Evolutionary conservation across 108 stramenopile species (phyloP).

Genomic region (Nitzschia putrida): DNA sequence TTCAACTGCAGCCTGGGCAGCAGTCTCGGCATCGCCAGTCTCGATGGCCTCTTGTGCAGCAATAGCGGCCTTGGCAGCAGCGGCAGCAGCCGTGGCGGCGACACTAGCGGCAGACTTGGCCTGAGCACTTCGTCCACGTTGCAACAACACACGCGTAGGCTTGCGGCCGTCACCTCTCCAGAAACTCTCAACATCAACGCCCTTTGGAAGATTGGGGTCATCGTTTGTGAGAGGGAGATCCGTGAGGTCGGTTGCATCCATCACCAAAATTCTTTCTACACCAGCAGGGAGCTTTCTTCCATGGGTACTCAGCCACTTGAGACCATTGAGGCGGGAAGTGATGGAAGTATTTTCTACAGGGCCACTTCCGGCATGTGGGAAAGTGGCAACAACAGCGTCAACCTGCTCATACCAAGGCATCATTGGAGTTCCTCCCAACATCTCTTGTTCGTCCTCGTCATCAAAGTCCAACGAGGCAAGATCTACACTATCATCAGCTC

Average conservation of each 20-base stretch:
- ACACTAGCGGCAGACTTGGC: slow-evolving; percentile 77
- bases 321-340: slow-evolving; percentile 64
- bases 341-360: slow-evolving; percentile 59
- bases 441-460: slow-evolving; percentile 55
- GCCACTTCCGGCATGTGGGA: slow-evolving; percentile 68
- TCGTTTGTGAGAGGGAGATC: slow-evolving; percentile 74
- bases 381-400: slow-evolving; percentile 78
- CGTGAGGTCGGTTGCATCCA: slow-evolving; percentile 85
- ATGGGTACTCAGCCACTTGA: slow-evolving; percentile 80
- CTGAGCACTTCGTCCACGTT: slow-evolving; percentile 69
- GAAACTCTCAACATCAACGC: slow-evolving; percentile 75
- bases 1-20: slow-evolving; percentile 74
- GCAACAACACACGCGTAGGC: slow-evolving; percentile 74
- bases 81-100: slow-evolving; percentile 53
- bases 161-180: slow-evolving; percentile 72
- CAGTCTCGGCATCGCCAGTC: slow-evolving; percentile 77
- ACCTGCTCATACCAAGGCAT: slow-evolving; percentile 89
- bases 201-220: slow-evolving; percentile 59
- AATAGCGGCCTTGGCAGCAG: slow-evolving; percentile 49
- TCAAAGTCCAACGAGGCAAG: slow-evolving; percentile 60
- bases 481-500: slow-evolving; percentile 17
- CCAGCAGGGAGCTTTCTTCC: slow-evolving; percentile 65
- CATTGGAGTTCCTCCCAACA: slow-evolving; percentile 58
- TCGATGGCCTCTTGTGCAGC: slow-evolving; percentile 74
- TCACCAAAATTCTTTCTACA: slow-evolving; percentile 82